Percentiles rank a stretch among this genome's conserved stretches.
Evolutionary conservation across 1,284 basidiomycete species (phyloP).

Genomic region (Phellinidium pouzarii): DNA sequence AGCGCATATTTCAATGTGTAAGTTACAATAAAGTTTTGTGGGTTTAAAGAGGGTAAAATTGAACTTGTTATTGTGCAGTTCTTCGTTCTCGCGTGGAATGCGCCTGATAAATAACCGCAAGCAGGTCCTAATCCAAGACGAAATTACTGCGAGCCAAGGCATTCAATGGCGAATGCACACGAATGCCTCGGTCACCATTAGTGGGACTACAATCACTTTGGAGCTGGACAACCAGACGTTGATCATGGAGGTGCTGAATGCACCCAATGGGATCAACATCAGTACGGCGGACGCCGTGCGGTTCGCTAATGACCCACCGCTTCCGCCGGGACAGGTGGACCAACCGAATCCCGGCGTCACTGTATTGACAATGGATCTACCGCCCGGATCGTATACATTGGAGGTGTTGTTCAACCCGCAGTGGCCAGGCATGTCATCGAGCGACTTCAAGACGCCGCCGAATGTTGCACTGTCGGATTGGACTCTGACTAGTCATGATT

Average conservation of each 20-base stretch:
- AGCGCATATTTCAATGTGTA: conserved; percentile 75
- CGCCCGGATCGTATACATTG: conserved; percentile 64
- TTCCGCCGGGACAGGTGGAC: conserved; percentile 51
- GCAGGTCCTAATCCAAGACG: conserved; percentile 91
- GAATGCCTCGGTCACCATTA: conserved; percentile 63
- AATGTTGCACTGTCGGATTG: conserved; percentile 62
- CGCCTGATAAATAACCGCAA: conserved; percentile 81
- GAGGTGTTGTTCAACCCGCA: conserved; percentile 85
- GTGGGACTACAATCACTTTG: conserved; percentile 53
- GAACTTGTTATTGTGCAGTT: conserved; percentile 26
- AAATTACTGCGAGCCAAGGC: conserved; percentile 53
- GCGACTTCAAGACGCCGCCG: conserved; percentile 59
- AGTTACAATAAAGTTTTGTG: conserved; percentile 27
- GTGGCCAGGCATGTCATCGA: conserved; percentile 56
- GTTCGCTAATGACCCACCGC: conserved; percentile 54
- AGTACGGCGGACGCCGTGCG: conserved; percentile 42
- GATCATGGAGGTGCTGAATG: conserved; percentile 45
- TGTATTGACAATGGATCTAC: conserved; percentile 72
- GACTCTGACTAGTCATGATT: conserved; percentile 69
- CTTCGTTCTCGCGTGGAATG: conserved; percentile 79
- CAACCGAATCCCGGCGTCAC: conserved; percentile 75
- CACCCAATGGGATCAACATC: conserved; percentile 56
- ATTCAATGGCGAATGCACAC: conserved; percentile 96
- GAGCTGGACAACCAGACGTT: conserved; percentile 40
- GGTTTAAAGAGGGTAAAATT: conserved; percentile 9